These are phyloP conservation scores for Camelina neglecta DNA, from an alignment of 345 rosid species.

Conservation along the genomic window DNA sequence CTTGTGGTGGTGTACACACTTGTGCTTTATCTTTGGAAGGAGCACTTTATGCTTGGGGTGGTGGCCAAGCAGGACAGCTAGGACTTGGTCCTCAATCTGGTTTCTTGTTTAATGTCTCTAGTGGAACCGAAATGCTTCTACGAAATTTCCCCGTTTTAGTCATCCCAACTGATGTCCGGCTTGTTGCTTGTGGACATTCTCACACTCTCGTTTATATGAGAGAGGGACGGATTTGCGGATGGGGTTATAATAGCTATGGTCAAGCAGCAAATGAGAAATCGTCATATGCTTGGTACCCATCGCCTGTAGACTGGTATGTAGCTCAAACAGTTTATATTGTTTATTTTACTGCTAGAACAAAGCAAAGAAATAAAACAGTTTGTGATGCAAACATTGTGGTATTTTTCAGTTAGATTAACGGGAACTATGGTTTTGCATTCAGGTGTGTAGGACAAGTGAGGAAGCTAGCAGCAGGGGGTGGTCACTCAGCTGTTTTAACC, in stretches of 20 bases:
- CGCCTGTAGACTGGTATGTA: slow-evolving; percentile 93
- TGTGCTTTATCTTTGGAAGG: slow-evolving; percentile 80
- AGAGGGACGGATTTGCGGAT: slow-evolving; percentile 89
- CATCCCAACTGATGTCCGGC: slow-evolving; percentile 69
- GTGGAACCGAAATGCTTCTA: slow-evolving; percentile 62
- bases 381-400: slow-evolving; percentile 14
- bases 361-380: background rate
- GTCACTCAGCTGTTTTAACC: slow-evolving; percentile 93
- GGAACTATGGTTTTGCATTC: slow-evolving; percentile 34
- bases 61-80: slow-evolving; percentile 88
- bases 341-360: background rate
- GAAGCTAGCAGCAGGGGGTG: slow-evolving; percentile 97
- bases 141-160: slow-evolving; percentile 79
- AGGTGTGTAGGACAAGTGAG: slow-evolving; percentile 96
- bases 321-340: slow-evolving; percentile 27
- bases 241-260: slow-evolving; percentile 98
- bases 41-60: slow-evolving; percentile 98
- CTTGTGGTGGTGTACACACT: slow-evolving; percentile 95
- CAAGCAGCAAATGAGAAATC: slow-evolving; percentile 95
- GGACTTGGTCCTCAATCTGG: slow-evolving; percentile 88
- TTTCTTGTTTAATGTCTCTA: slow-evolving; percentile 66
- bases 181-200: slow-evolving; percentile 94
- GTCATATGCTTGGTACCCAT: slow-evolving; percentile 92
- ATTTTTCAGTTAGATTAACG: background rate
- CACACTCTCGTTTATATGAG: slow-evolving; percentile 75